phyloP scores from a whole-genome alignment of 306 rosid species.

The Quercus parvula region DNA sequence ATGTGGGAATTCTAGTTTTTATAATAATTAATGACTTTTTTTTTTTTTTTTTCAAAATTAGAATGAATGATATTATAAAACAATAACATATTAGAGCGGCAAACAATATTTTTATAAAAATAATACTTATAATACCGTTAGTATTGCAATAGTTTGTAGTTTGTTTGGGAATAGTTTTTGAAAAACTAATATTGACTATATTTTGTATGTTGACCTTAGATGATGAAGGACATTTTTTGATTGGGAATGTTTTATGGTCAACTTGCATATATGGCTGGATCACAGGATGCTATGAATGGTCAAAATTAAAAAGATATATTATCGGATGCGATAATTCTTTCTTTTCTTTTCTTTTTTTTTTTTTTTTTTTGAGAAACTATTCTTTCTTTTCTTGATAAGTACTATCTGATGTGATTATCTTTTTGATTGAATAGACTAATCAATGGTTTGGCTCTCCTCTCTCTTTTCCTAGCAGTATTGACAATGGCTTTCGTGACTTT shows the following conservation, averaged over 20 bases:
- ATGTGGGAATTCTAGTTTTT: neutral
- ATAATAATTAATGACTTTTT: neutral
- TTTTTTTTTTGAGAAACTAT: no score
- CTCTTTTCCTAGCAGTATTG: no score
- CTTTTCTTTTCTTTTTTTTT: no score
- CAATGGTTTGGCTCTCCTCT: no score
- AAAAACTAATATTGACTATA: neutral
- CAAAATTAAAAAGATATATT: no score
- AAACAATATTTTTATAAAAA: neutral
- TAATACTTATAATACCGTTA: neutral
- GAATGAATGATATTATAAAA: neutral
- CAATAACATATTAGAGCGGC: neutral
- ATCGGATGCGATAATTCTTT: no score
- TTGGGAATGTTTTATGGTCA: neutral
- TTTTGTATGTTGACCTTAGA: neutral
- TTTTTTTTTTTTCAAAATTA: neutral
- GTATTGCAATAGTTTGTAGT: neutral
- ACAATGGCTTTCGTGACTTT: no score
- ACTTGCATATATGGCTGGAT: neutral
- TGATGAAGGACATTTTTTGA: neutral
- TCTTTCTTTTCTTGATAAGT: no score
- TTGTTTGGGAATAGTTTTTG: neutral
- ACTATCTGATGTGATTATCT: neutral
- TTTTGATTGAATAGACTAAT: no score
- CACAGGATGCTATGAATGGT: neutral